A percentile compares a stretch with the other conserved stretches of the same genome.
phyloP scores from a whole-genome alignment of 257 asterid genomes.

The Parsonsia alboflavescens region DNA sequence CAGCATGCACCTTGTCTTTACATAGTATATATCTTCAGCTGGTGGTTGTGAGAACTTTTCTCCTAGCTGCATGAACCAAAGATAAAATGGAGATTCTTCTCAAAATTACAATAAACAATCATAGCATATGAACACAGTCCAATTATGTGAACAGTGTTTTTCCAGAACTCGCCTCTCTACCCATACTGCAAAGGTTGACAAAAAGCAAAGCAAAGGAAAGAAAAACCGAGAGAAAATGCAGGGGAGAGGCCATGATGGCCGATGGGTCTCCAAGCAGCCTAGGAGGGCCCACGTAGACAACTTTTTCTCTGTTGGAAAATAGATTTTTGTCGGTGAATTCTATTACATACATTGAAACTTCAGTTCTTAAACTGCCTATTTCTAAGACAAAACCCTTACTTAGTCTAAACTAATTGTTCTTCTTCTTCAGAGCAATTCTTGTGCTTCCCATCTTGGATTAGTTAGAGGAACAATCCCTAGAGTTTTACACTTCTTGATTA shows the following conservation, averaged over 20 bases:
- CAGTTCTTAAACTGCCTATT: not conserved
- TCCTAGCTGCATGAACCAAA: conserved; percentile 55
- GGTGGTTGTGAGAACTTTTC: conserved; percentile 80
- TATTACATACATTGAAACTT: not conserved
- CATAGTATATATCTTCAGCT: conserved; percentile 55
- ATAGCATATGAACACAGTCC: not conserved
- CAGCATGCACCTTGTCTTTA: conserved; percentile 54
- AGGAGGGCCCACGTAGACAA: not conserved
- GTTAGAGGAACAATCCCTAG: not conserved
- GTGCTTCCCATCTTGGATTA: not conserved
- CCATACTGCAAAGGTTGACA: not conserved
- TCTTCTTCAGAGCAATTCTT: not conserved
- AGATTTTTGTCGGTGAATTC: not conserved
- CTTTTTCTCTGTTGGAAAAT: not conserved
- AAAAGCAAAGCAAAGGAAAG: not conserved
- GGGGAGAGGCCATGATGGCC: not conserved
- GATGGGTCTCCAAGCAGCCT: not conserved
- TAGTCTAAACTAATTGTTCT: too few species aligned
- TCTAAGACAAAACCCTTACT: not conserved
- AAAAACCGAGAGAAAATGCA: not conserved
- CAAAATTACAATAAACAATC: not conserved
- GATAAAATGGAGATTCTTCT: not conserved
- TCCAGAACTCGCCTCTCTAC: not conserved
- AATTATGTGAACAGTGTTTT: not conserved
- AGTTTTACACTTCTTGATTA: too few species aligned